Base-by-base conservation (phyloP, 257 asterid species). In the Striga asiatica region DNA sequence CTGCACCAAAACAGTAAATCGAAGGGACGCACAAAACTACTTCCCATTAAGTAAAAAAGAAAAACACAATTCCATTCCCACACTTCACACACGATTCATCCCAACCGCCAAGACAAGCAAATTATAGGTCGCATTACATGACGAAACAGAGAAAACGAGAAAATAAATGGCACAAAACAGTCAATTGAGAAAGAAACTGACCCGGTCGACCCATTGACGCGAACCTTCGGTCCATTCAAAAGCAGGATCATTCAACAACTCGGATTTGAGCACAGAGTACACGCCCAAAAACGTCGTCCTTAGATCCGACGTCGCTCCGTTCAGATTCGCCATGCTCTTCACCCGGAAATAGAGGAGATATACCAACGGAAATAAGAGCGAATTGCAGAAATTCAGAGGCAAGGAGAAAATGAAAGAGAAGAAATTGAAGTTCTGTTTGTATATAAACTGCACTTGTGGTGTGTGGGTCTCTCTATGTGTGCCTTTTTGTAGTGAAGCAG, bases 121-220 rank as follows among this genome's bases (percentile, higher is more conserved):
- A 28, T 19, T 5, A 20, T 1, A 43, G 17, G 24, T n/a, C 54
- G 35, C 59, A 53, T 54, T 35, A 28, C 27, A 59, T 52, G 35
- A 39, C 5, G 3, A 43, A 55, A 38, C 18, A 2, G 9, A 1
- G 38, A 11, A 27, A 14, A 12, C 31, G 6, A 16, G 6, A 13
- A 7, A 9, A 5, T 8, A 17, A 22, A n/a, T n/a, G n/a, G n/a
- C n/a, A n/a, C n/a, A n/a, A n/a, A n/a, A n/a, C n/a, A n/a, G n/a
- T n/a, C n/a, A n/a, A n/a, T n/a, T n/a, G n/a, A n/a, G n/a, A n/a
- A 25, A 42, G 28, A 22, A 14, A 1, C 71, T 21, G 4, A 84
- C 97, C 85, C 76, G 67, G 13, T 88, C 95, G 32, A 88, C 84
- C 89, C 94, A 87, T 64, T 78, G 77, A 43, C 89, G 89, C 72